Evolutionary conservation across 176 grass and related monocot species (phyloP).

Genomic region (Elaeis guineensis): DNA sequence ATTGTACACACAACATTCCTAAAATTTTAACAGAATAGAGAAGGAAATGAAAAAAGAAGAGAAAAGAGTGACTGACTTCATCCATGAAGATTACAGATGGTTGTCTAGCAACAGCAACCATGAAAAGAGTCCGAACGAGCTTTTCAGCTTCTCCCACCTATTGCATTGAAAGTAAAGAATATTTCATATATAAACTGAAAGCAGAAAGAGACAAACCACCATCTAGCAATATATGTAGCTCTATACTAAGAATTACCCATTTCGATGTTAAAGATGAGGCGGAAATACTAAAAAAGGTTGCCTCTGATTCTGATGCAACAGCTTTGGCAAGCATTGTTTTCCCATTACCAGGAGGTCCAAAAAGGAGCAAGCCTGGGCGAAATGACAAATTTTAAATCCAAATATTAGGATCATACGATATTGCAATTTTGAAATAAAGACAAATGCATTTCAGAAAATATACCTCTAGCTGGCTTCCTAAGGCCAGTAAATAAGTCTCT

Average conservation of each 20-base stretch:
- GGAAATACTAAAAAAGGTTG: slow-evolving; percentile 96
- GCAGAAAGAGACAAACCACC: too few relatives aligned
- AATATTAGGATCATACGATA: too few relatives aligned
- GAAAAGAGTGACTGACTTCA: slow-evolving; percentile 17
- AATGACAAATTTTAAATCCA: background rate
- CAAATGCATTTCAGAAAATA: slow-evolving; percentile 5
- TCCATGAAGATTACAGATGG: slow-evolving; percentile 99
- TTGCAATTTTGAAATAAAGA: too few relatives aligned
- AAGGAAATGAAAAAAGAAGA: too few relatives aligned
- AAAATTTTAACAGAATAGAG: too few relatives aligned
- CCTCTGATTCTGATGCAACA: slow-evolving; percentile 98
- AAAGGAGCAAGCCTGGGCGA: slow-evolving; percentile 59
- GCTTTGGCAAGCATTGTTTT: slow-evolving; percentile 99
- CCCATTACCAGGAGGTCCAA: slow-evolving; percentile 89
- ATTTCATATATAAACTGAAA: too few relatives aligned
- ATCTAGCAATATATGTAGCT: too few relatives aligned
- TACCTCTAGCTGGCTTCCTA: slow-evolving; percentile 84
- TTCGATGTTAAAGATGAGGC: slow-evolving; percentile 94
- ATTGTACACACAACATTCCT: too few relatives aligned
- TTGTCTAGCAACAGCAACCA: slow-evolving; percentile 69
- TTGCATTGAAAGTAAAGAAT: slow-evolving; percentile 22
- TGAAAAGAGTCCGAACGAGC: slow-evolving; percentile 90
- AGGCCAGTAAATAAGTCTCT: slow-evolving; percentile 87
- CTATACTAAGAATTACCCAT: slow-evolving; percentile 42
- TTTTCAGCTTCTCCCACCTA: slow-evolving; percentile 98